phyloP scores from a whole-genome alignment of 345 rosid species.

The Orychophragmus violaceus region DNA sequence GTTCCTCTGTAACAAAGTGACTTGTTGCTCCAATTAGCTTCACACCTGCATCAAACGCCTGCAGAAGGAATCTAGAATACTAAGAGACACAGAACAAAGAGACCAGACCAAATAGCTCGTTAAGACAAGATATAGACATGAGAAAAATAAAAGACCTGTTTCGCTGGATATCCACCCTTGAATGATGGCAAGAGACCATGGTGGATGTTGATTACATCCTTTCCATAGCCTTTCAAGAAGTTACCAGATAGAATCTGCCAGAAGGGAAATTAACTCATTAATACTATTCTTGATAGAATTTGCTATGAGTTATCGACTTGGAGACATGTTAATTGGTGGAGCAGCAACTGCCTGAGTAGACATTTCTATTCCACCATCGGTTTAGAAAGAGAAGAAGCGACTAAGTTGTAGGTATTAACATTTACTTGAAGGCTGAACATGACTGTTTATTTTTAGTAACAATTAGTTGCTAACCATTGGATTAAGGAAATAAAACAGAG shows the following conservation, averaged over 20 bases:
- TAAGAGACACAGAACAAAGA: conserved; percentile 9
- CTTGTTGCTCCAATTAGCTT: conserved; percentile 90
- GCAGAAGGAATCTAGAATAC: conserved; percentile 36
- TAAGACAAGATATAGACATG: not conserved
- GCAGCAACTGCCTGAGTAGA: not conserved
- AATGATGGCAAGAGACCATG: conserved; percentile 97
- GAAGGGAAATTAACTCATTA: not conserved
- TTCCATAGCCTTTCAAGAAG: conserved; percentile 64
- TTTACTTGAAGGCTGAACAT: not conserved
- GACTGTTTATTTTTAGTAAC: not conserved
- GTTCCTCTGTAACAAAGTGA: conserved; percentile 94
- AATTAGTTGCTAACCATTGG: not conserved
- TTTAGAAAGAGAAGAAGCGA: not conserved
- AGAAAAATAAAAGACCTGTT: conserved; percentile 46
- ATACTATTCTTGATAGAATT: not conserved
- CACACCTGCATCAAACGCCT: conserved; percentile 97
- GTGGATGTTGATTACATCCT: conserved; percentile 91
- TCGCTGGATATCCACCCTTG: conserved; percentile 73
- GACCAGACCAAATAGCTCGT: not conserved
- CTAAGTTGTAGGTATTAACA: not conserved
- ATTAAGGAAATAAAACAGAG: not conserved
- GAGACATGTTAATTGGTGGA: not conserved
- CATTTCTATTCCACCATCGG: not conserved
- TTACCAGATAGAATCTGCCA: conserved; percentile 63
- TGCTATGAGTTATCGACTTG: not conserved